phyloP scores from a whole-genome alignment of 495 filamentous ascomycete species.

The Cercophora samala region DNA sequence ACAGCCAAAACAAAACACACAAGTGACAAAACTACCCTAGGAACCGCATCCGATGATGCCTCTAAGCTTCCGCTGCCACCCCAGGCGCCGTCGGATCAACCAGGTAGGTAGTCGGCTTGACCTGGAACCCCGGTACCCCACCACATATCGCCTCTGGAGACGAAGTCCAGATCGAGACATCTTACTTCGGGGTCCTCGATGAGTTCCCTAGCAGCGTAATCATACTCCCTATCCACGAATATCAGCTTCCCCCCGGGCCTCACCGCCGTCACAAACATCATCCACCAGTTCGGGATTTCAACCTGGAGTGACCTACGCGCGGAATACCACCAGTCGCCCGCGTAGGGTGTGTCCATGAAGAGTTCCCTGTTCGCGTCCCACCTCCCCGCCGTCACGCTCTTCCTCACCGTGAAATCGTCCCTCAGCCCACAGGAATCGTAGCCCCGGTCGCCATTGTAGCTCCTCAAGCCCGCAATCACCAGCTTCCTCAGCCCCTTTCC shows the following conservation, averaged over 20 bases:
- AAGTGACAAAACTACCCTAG: no score
- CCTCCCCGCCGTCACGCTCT: constrained; percentile 6
- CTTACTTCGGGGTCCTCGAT: no score
- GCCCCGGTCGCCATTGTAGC: neutral
- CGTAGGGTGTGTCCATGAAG: no score
- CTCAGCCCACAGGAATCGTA: neutral
- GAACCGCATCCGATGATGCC: no score
- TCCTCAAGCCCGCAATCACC: constrained; percentile 24
- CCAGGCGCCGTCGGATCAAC: no score
- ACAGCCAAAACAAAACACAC: no score
- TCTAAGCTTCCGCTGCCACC: no score
- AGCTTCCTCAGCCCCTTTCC: constrained; percentile 14
- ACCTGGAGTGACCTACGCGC: neutral
- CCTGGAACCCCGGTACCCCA: no score
- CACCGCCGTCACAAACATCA: constrained; percentile 17
- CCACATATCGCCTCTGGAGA: no score
- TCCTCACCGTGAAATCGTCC: neutral
- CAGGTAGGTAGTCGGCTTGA: no score
- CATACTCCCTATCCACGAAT: constrained; percentile 16
- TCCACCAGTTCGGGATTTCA: constrained; percentile 12
- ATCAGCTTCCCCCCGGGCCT: constrained; percentile 25
- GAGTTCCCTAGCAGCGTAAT: neutral
- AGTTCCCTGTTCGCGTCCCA: neutral
- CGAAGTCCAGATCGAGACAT: no score
- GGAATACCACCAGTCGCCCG: no score